Percentiles rank a stretch among this genome's conserved stretches.
These are phyloP conservation scores for Magnaporthiopsis incrustans DNA, from an alignment of 2,329 filamentous ascomycete genomes.

Conservation along the genomic window DNA sequence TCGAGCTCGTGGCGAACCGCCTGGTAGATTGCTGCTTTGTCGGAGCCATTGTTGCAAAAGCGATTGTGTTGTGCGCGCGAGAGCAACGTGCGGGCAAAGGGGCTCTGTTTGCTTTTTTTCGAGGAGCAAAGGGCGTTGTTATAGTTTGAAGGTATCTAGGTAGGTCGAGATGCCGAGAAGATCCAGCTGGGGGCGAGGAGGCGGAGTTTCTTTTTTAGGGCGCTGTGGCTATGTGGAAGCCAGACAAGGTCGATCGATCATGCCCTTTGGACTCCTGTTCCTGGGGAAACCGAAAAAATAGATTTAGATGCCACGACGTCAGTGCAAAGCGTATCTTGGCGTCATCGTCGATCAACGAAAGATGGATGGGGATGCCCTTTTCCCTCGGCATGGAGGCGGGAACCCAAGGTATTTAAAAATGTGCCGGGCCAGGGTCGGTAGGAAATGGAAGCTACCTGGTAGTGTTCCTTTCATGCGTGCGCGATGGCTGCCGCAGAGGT, in stretches of 20 bases:
- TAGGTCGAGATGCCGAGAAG: too few relatives aligned
- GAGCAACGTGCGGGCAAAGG: too few relatives aligned
- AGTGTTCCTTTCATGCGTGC: not conserved
- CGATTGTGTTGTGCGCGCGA: not conserved
- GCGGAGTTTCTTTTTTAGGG: not conserved
- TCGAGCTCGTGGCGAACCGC: slow-evolving; percentile 3
- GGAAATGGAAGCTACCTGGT: not conserved
- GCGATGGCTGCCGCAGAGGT: not conserved
- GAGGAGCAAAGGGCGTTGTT: not conserved
- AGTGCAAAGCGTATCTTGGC: not conserved
- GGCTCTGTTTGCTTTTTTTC: not conserved
- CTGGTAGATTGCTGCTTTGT: slow-evolving; percentile 1
- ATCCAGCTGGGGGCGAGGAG: not conserved
- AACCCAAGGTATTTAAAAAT: not conserved
- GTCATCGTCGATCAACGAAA: not conserved
- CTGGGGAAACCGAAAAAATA: too few relatives aligned
- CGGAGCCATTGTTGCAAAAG: not conserved
- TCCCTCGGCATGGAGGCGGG: not conserved
- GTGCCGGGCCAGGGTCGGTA: not conserved
- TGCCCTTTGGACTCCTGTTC: not conserved
- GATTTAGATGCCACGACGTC: too few relatives aligned
- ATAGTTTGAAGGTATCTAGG: not conserved
- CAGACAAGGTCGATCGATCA: not conserved
- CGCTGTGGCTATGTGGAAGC: not conserved
- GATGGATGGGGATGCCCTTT: too few relatives aligned